Base-by-base conservation (phyloP, 306 rosid species). In the Cicer cuneatum region DNA sequence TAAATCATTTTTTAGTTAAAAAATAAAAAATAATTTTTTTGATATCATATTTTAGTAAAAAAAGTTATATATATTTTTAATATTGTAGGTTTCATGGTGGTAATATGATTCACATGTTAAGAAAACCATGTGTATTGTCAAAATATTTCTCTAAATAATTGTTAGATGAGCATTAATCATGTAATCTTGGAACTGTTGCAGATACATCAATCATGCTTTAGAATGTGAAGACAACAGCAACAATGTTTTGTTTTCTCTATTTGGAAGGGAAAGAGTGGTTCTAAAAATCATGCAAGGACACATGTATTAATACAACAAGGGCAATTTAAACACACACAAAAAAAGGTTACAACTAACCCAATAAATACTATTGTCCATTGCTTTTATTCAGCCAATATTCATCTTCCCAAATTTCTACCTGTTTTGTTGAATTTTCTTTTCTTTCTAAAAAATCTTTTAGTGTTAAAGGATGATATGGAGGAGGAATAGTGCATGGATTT, bases 371-470 rank as follows among this genome's bases (percentile, higher is more conserved):
- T 54, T 43, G 40, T 52, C 62, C 81, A 66, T 60, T 48, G 1
- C 41, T 78, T 51, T 39, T 24, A 5, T 10, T 77, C 49, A 68
- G 38, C 89, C 80, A 84, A 0, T 84, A 85, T 35, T 86, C 82
- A 41, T 85, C 76, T 81, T 93, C 95, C 98, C 93, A 89, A 10
- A 0, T 42, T 77, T 90, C 81, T 1, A 86, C 90, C 62, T 86
- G 91, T 51, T 72, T 89, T 9, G 68, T 76, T n/a, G 88, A 80
- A 19, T 71, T 82, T 38, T 56, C 58, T 59, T 83, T 89, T 40
- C 67, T 81, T 7, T 83, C 68, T 1, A 72, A 62, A 74, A 86
- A 24, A 2, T 35, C 54, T 9, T 11, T 42, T 8, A 89, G 66
- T 2, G 73, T 64, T 8, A 12, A 43, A 49, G 88, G 81, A 61